Evolutionary conservation across 768 basidiomycete species (phyloP), one percentile per base, ranked within the genome.

Genomic region (Rhodotorula babjevae): DNA sequence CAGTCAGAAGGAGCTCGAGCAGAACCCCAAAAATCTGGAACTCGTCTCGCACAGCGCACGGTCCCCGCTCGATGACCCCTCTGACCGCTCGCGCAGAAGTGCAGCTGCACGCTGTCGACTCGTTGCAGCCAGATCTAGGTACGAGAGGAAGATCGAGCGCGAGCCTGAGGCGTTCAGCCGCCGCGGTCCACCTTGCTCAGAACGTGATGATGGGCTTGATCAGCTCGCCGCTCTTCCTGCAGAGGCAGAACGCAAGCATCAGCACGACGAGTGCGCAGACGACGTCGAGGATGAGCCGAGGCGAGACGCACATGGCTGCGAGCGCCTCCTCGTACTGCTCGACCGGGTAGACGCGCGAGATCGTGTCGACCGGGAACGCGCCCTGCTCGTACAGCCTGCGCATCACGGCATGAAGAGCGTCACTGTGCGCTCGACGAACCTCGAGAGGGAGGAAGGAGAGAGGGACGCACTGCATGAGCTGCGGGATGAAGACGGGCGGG

Each of bases 301-400:
- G 53, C 18, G 7, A 21, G 33, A 63, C 72, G n/a, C 21, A 69
- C 78, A 78, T 78, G 0, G 68, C 76, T 36, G 36, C 55, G 6
- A 78, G 62, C 0, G 79, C 79, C 42, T 74, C 60, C 25, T 79
- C 75, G 27, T 77, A 77, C 25, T 77, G 56, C 49, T 75, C 77
- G n/a, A 73, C 72, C n/a, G 53, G 69, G 71, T 67, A 80, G 31
- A 63, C 57, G 69, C 72, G 69, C n/a, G 67, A 31, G 47, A 80
- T 70, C 44, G 75, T 69, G 46, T 80, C 76, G 65, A 80, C 55
- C 0, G 79, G 79, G 75, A 80, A 80, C 55, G 74, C 67, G 21
- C 79, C 79, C 25, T 77, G 50, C 29, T 74, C 55, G 68, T 77
- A 73, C 31, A 79, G 52, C 21, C 69, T 67, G 29, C 2, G 25